phyloP scores from a whole-genome alignment of 192 early-diverging fungal species.

The Irineochytrium annulatum region DNA sequence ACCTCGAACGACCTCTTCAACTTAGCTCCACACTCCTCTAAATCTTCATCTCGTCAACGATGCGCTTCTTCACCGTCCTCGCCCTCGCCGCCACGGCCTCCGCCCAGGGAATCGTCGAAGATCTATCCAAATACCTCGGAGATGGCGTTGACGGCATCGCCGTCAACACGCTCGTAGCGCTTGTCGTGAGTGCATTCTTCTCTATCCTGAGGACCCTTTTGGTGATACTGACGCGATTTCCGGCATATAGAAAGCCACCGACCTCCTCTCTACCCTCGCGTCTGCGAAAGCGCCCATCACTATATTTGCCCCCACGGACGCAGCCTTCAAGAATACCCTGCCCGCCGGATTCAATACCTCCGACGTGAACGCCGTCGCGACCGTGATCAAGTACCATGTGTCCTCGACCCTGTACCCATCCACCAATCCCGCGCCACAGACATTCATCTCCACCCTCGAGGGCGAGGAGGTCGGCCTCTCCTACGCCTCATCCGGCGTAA shows the following conservation, averaged over 20 bases:
- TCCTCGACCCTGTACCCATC: too few relatives aligned
- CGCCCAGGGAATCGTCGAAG: constrained; percentile 11
- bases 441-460: constrained; percentile 12
- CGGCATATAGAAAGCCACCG: too few relatives aligned
- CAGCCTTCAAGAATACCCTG: constrained; percentile 7
- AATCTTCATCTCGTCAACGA: background rate
- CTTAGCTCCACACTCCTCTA: background rate
- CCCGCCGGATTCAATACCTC: background rate
- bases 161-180: constrained; percentile 8
- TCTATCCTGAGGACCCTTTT: too few relatives aligned
- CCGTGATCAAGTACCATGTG: too few relatives aligned
- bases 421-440: too few relatives aligned
- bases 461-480: constrained; percentile 12
- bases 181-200: too few relatives aligned
- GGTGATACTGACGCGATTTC: too few relatives aligned
- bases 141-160: background rate
- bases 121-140: too few relatives aligned
- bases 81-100: constrained; percentile 2
- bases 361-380: background rate
- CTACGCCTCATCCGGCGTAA: background rate
- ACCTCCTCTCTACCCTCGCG: constrained; percentile 5
- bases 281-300: constrained; percentile 13
- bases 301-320: constrained; percentile 25
- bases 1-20: too few relatives aligned
- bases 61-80: background rate